Conservation (phyloP, 768 basidiomycete species). For the Leccinum obscurum region DNA sequence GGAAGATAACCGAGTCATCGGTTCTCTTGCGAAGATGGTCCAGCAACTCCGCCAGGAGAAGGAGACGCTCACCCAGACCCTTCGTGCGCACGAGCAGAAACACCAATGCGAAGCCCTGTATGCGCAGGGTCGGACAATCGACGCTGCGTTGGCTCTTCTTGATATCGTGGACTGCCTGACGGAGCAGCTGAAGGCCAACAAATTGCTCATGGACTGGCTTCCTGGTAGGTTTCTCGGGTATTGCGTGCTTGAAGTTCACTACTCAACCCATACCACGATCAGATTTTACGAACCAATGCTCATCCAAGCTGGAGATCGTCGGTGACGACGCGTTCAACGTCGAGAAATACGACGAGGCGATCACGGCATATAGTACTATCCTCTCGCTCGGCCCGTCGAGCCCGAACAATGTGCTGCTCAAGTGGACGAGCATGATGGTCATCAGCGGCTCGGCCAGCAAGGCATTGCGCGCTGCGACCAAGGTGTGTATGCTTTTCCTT, state of each 20-base stretch:
- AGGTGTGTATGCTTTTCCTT: not conserved
- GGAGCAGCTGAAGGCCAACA: not conserved
- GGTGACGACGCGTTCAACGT: not conserved
- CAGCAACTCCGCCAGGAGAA: not conserved
- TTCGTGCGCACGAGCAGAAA: not conserved
- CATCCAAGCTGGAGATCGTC: not conserved
- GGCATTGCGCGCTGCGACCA: not conserved
- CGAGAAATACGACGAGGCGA: not conserved
- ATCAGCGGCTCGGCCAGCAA: not conserved
- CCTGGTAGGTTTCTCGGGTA: not conserved
- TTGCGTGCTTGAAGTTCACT: not conserved
- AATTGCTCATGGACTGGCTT: not conserved
- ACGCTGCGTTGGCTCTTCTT: not conserved
- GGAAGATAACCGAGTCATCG: not conserved
- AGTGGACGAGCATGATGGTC: not conserved
- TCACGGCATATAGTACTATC: not conserved
- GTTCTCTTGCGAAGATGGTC: not conserved
- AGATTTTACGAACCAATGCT: not conserved
- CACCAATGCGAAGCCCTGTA: not conserved
- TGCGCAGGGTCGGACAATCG: not conserved
- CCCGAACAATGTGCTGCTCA: not conserved
- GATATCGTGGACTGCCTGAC: not conserved
- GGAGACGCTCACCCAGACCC: not conserved
- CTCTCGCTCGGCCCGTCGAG: not conserved
- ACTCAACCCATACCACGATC: not conserved